A percentile compares a stretch with the other conserved stretches of the same genome.
These are phyloP conservation scores for Mycena capillaripes DNA, from an alignment of 768 basidiomycete species.

Conservation along the genomic window DNA sequence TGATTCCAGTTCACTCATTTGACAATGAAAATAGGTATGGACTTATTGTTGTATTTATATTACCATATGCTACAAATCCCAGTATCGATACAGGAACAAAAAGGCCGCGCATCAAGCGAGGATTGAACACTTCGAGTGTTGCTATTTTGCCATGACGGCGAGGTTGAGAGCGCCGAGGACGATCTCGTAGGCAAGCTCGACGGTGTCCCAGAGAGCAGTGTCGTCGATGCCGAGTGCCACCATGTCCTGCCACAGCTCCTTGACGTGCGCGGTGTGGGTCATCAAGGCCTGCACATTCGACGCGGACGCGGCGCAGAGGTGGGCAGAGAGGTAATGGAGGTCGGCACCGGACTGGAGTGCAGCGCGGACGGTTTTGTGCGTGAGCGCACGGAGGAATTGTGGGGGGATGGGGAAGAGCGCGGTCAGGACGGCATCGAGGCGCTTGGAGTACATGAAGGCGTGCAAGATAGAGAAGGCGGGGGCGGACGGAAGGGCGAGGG, in stretches of 20 bases:
- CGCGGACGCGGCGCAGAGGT: slow-evolving; percentile 63
- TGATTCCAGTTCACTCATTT: no score
- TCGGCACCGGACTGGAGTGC: slow-evolving; percentile 63
- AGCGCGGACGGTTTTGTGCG: slow-evolving; percentile 58
- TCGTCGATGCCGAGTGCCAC: slow-evolving; percentile 82
- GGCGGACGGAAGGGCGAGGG: slow-evolving; percentile 78
- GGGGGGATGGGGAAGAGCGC: slow-evolving; percentile 73
- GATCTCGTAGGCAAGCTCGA: slow-evolving; percentile 87
- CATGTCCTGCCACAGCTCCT: slow-evolving; percentile 86
- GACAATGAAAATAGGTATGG: no score
- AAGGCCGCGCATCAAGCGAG: slow-evolving; percentile 29
- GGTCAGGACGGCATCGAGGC: slow-evolving; percentile 68
- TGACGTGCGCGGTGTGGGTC: slow-evolving; percentile 75
- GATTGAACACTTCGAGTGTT: background rate
- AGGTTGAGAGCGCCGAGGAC: slow-evolving; percentile 69
- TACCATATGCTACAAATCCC: slow-evolving; percentile 18
- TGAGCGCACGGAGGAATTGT: slow-evolving; percentile 58
- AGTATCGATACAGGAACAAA: slow-evolving; percentile 2
- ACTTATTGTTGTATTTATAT: slow-evolving; percentile 20
- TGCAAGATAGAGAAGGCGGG: slow-evolving; percentile 77
- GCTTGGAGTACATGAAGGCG: slow-evolving; percentile 78
- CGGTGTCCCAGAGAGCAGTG: slow-evolving; percentile 79
- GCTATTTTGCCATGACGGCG: slow-evolving; percentile 45
- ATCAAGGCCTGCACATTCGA: slow-evolving; percentile 59
- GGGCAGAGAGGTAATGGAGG: slow-evolving; percentile 68